Evolutionary conservation across 371 early-diverging fungal genomes (phyloP).

Genomic region (Mortierella sp.): DNA sequence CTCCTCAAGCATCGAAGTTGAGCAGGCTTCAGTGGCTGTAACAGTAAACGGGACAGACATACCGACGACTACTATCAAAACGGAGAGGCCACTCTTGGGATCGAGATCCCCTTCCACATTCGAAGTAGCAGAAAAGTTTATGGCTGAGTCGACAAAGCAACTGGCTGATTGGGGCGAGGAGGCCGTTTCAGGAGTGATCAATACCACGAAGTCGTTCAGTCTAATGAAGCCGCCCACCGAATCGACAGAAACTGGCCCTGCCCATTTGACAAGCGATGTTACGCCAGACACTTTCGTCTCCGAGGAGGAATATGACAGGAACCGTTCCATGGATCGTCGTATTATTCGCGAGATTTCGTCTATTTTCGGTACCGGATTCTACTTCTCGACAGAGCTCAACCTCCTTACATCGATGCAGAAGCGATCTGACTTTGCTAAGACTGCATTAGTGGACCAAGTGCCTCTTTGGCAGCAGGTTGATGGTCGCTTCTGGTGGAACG

Average conservation of each 20-base stretch:
- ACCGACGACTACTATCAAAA: neutral
- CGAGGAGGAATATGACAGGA: slow-evolving; percentile 51
- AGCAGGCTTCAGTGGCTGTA: neutral
- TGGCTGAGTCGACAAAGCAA: slow-evolving; percentile 30
- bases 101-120: slow-evolving; percentile 29
- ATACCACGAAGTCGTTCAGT: slow-evolving; percentile 14
- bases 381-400: slow-evolving; percentile 71
- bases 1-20: neutral
- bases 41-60: neutral
- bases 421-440: slow-evolving; percentile 35
- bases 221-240: neutral
- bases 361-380: slow-evolving; percentile 75
- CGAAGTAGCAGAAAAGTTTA: slow-evolving; percentile 36
- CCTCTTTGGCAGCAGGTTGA: slow-evolving; percentile 65
- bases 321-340: slow-evolving; percentile 68
- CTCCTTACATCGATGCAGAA: slow-evolving; percentile 49
- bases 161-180: slow-evolving; percentile 31
- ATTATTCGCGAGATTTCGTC: slow-evolving; percentile 74
- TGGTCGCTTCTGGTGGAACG: slow-evolving; percentile 79
- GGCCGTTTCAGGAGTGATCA: slow-evolving; percentile 34
- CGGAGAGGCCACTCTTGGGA: neutral
- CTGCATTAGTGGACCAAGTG: slow-evolving; percentile 10
- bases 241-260: slow-evolving; percentile 23
- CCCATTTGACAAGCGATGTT: neutral
- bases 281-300: neutral